phyloP scores from a whole-genome alignment of 495 filamentous ascomycete genomes.

The Aspergillus baeticus region DNA sequence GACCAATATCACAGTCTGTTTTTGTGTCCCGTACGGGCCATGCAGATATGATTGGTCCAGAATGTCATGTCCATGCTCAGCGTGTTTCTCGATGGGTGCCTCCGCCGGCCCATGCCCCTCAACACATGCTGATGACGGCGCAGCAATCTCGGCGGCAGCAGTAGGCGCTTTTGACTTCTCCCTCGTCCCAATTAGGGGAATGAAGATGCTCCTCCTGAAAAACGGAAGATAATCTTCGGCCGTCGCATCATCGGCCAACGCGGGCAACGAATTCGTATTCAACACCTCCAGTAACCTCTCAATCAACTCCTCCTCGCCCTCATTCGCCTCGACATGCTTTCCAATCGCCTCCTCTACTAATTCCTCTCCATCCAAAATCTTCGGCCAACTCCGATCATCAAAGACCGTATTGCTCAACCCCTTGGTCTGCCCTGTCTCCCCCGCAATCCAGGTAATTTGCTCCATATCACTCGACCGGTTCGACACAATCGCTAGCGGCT shows the following conservation, averaged over 20 bases:
- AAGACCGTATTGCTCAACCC: constrained; percentile 87
- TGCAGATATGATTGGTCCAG: constrained; percentile 29
- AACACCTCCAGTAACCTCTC: constrained; percentile 68
- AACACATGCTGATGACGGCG: constrained; percentile 40
- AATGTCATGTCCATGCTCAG: constrained; percentile 18
- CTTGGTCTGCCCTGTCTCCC: constrained; percentile 59
- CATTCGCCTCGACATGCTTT: constrained; percentile 42
- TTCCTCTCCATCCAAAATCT: constrained; percentile 63
- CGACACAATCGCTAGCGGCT: constrained; percentile 81
- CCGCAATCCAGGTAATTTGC: constrained; percentile 64
- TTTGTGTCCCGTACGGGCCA: constrained; percentile 81
- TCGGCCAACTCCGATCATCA: constrained; percentile 74
- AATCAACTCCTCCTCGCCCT: constrained; percentile 65
- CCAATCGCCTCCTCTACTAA: constrained; percentile 48
- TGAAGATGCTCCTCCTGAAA: constrained; percentile 78
- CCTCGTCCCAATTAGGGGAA: constrained; percentile 68
- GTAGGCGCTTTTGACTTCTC: constrained; percentile 27
- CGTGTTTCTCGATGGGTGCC: not conserved
- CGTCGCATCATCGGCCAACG: constrained; percentile 47
- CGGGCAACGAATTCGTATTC: constrained; percentile 69
- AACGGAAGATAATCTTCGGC: constrained; percentile 70
- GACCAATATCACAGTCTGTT: constrained; percentile 84
- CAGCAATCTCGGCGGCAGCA: constrained; percentile 34
- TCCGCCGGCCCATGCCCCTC: not conserved
- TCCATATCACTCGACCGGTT: constrained; percentile 70